Conservation (phyloP, 1,284 basidiomycete genomes). For the Porodaedalea pini region DNA sequence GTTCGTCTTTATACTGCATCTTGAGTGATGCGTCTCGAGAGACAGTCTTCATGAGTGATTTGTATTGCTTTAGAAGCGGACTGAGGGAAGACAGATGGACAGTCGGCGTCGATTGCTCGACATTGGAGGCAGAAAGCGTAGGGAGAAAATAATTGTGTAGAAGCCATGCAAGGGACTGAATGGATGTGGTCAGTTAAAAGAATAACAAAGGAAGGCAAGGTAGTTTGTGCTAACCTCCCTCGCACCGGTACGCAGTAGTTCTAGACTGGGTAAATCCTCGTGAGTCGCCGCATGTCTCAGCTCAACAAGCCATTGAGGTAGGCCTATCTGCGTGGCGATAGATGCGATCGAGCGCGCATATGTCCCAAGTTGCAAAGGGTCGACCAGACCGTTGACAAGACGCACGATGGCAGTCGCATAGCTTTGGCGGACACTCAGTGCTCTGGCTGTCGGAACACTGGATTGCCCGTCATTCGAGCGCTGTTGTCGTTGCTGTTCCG, state of each 20-base stretch:
- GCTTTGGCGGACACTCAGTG: constrained; percentile 54
- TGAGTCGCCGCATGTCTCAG: constrained; percentile 94
- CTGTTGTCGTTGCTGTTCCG: background rate
- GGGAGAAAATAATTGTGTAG: constrained; percentile 79
- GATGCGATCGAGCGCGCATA: constrained; percentile 89
- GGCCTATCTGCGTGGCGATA: constrained; percentile 81
- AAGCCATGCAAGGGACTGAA: constrained; percentile 74
- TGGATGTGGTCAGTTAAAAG: background rate
- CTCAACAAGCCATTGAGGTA: constrained; percentile 92
- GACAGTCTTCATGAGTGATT: constrained; percentile 56
- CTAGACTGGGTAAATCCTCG: constrained; percentile 88
- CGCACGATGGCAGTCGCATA: constrained; percentile 80
- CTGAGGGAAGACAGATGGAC: constrained; percentile 37
- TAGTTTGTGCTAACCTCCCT: constrained; percentile 53
- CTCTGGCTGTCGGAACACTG: constrained; percentile 20
- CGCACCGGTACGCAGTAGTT: constrained; percentile 74
- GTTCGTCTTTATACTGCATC: constrained; percentile 45
- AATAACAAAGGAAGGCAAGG: background rate
- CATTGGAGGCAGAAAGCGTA: constrained; percentile 54
- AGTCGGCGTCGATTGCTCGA: constrained; percentile 27
- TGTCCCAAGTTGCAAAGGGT: constrained; percentile 84
- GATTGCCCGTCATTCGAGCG: background rate
- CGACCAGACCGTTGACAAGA: constrained; percentile 93
- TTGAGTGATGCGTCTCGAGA: constrained; percentile 60
- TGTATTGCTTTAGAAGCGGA: constrained; percentile 68